Base-by-base conservation (phyloP, 306 rosid genomes). In the Casuarina equisetifolia region DNA sequence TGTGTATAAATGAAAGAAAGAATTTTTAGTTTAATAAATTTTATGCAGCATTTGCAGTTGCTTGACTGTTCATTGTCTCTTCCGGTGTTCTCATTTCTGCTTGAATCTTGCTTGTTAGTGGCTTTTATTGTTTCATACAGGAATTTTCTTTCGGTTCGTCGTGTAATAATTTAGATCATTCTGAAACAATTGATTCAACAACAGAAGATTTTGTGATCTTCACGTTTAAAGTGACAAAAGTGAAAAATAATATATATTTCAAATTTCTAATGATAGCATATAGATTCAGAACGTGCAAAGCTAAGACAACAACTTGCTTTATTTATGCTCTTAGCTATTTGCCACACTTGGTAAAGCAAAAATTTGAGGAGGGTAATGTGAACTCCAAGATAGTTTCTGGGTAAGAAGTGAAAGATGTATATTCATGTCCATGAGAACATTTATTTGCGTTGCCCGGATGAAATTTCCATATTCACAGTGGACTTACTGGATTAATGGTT, bases 31-130 rank as follows among this genome's bases (percentile, higher is more conserved):
- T 12, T 51, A 7, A 58, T 58, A 32, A 58, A 58, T 76, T 74
- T 70, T 67, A 69, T 84, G 49, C 62, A 20, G 43, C 72, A 43
- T 49, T 48, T 74, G 43, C 19, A 9, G 75, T 72, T 77, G 17
- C 80, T 53, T 74, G 49, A 19, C 69, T 70, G 19, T 80, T 74
- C 77, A 9, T 74, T 4, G 73, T 68, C 42, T 49, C 55, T 48
- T 71, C 71, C 48, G 12, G 49, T 36, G 35, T 19, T 71, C 12
- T 73, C 55, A 45, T 42, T 70, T 76, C 51, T 76, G 32, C 62
- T 74, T 68, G 35, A 64, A 42, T 35, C 57, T 67, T 42, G 59
- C 42, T 69, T 8, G 71, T 49, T 45, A 74, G 36, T 55, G 53
- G 2, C 9, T 43, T 15, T 15, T 58, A 72, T 75, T 59, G 38